These are phyloP conservation scores for Sporothrix curviconia DNA, from an alignment of 2,329 filamentous ascomycete genomes.

Conservation along the genomic window DNA sequence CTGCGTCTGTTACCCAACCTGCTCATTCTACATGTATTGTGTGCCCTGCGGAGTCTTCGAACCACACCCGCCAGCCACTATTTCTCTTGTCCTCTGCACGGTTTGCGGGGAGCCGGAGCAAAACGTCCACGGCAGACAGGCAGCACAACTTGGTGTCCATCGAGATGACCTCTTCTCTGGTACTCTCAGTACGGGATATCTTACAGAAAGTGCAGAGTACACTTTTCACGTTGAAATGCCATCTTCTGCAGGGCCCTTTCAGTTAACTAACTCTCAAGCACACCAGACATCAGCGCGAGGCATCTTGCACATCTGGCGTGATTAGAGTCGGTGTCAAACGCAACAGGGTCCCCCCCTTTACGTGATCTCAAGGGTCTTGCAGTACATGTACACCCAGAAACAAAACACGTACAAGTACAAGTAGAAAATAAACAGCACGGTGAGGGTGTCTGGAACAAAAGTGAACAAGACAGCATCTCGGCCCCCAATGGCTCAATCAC, in stretches of 20 bases:
- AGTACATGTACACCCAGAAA: background rate
- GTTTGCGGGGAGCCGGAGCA: conserved; percentile 3
- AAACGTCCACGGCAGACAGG: background rate
- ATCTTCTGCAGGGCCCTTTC: background rate
- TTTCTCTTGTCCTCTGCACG: background rate
- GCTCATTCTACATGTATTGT: too few species aligned
- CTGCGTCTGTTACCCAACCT: too few species aligned
- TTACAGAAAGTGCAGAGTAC: background rate
- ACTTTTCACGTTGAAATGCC: background rate
- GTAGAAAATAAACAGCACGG: background rate
- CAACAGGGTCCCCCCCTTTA: background rate
- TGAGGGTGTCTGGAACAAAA: too few species aligned
- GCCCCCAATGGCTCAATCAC: too few species aligned
- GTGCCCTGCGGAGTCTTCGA: too few species aligned
- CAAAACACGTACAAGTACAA: too few species aligned
- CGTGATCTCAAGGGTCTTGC: background rate
- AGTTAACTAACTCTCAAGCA: background rate
- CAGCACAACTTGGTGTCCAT: too few species aligned
- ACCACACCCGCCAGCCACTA: too few species aligned
- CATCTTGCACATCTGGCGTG: background rate
- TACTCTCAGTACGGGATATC: too few species aligned
- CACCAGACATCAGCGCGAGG: background rate
- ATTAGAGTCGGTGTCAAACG: too few species aligned
- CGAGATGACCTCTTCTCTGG: too few species aligned
- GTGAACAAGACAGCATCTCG: too few species aligned